Base-by-base conservation (phyloP, 1,139 yeast species). In the Saccharomycopsis phalli region DNA sequence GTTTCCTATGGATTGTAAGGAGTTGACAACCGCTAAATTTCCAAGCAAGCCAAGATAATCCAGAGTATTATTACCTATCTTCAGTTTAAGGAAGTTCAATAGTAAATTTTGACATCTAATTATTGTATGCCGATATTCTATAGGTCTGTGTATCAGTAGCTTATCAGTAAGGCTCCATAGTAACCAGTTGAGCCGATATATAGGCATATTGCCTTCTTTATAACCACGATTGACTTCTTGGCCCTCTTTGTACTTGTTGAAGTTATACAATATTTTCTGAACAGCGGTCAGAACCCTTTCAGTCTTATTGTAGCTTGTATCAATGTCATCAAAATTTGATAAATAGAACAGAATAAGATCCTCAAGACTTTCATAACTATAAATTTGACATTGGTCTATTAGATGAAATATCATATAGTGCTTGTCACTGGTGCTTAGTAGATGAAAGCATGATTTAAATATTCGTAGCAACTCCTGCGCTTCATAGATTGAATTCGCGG, bases 21-120 rank as follows among this genome's bases (percentile, higher is more conserved):
- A 23, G 26, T 40, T 37, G 18, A 40, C 17, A n/a, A 44, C 21
- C 3, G 37, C 31, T 17, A 44, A 17, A 14, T 31, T 37, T 4
- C 47, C 47, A 2, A 44, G 28, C 13, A 44, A n/a, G 35, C 37
- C 37, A 4, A 44, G 29, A 26, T 34, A 13, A 4, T 41, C 27
- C 11, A 20, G n/a, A 18, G 3, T 3, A 3, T 30, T 16, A 18
- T n/a, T 20, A 13, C 18, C 30, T 4, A 36, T 8, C n/a, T 28
- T 26, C 5, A 27, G 14, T 3, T 23, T 13, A 14, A 41, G 25
- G 22, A 29, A 41, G 19, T 38, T 31, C 8, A 44, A 14, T 6
- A 44, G 31, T 3, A 26, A 34, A 23, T 40, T 44, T 29, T 44
- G 47, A 2, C 44, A 29, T 16, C 39, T 34, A 4, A 40, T 19